A percentile compares a stretch with the other conserved stretches of the same genome.
phyloP scores from a whole-genome alignment of 2,329 filamentous ascomycete species.

The Epichloe elymi region DNA sequence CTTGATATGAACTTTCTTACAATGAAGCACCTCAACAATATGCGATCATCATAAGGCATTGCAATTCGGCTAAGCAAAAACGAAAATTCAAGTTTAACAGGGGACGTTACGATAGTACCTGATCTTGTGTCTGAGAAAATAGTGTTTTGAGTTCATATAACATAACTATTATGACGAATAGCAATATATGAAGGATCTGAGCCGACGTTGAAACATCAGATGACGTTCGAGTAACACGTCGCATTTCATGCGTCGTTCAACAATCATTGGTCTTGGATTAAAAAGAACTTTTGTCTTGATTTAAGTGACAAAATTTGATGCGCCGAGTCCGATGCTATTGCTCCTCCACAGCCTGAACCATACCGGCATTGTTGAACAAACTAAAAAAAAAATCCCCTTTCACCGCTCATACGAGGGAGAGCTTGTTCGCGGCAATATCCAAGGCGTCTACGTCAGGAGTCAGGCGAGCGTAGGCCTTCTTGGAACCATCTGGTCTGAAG shows the following conservation, averaged over 20 bases:
- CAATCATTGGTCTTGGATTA: conserved; percentile 8
- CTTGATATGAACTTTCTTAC: conserved; percentile 78
- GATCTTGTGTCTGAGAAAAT: too few species aligned
- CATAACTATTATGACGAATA: too few species aligned
- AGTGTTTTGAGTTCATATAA: too few species aligned
- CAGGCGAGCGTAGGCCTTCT: conserved; percentile 97
- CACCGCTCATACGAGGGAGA: conserved; percentile 74
- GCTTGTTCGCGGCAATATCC: conserved; percentile 98
- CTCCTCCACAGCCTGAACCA: conserved; percentile 19
- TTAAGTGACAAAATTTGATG: conserved; percentile 22
- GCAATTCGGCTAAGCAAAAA: not conserved
- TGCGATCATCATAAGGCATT: conserved; percentile 23
- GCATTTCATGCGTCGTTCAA: too few species aligned
- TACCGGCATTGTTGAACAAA: conserved; percentile 28
- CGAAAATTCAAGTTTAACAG: too few species aligned
- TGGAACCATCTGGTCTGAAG: conserved; percentile 74
- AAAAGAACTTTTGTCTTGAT: conserved; percentile 20
- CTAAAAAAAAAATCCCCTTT: conserved; percentile 8
- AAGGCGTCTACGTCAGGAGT: conserved; percentile 95
- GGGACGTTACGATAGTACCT: too few species aligned
- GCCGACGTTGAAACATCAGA: too few species aligned
- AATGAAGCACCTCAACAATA: conserved; percentile 66
- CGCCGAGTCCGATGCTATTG: conserved; percentile 26
- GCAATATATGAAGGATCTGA: too few species aligned
- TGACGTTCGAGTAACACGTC: too few species aligned